Evolutionary conservation across 768 basidiomycete genomes (phyloP).

Genomic region (Cantharellus anzutake): DNA sequence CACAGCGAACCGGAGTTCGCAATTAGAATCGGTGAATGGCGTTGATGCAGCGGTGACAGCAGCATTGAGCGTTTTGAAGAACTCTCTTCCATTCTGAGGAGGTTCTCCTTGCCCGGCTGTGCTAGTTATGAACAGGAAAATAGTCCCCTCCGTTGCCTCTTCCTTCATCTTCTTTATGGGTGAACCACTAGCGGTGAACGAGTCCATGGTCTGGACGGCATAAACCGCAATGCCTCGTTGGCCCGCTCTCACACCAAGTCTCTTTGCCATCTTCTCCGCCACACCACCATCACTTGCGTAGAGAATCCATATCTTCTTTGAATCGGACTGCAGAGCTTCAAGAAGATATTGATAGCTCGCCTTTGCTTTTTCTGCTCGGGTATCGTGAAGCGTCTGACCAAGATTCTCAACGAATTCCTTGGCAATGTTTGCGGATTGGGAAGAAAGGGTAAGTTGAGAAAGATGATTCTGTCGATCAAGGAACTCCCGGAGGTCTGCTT

Average conservation of each 20-base stretch:
- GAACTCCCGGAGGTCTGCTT: conserved; percentile 84
- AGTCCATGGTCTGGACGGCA: conserved; percentile 56
- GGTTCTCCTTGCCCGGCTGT: conserved; percentile 95
- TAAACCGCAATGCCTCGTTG: conserved; percentile 56
- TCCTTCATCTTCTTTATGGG: conserved; percentile 52
- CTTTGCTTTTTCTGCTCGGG: conserved; percentile 61
- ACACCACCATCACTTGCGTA: conserved; percentile 90
- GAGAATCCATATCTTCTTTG: conserved; percentile 74
- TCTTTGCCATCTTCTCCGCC: conserved; percentile 92
- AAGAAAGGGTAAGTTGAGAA: conserved; percentile 72
- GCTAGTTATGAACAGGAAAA: conserved; percentile 78
- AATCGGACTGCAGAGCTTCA: conserved; percentile 45
- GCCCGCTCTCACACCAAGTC: conserved; percentile 63
- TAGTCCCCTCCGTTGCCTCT: conserved; percentile 26
- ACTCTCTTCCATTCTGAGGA: conserved; percentile 84
- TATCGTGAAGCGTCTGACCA: conserved; percentile 69
- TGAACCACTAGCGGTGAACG: conserved; percentile 23
- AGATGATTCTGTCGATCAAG: conserved; percentile 93
- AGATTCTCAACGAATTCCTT: conserved; percentile 65
- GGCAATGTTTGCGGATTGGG: conserved; percentile 45
- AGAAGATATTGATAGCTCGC: conserved; percentile 73
- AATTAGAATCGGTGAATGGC: conserved; percentile 19
- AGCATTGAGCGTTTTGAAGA: conserved; percentile 72
- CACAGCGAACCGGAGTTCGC: conserved; percentile 47
- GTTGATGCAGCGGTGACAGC: conserved; percentile 36